Percentiles rank a stretch among this genome's conserved stretches.
These are phyloP conservation scores for Fusarium brachygibbosum DNA, from an alignment of 2,329 filamentous ascomycete species.

Conservation along the genomic window DNA sequence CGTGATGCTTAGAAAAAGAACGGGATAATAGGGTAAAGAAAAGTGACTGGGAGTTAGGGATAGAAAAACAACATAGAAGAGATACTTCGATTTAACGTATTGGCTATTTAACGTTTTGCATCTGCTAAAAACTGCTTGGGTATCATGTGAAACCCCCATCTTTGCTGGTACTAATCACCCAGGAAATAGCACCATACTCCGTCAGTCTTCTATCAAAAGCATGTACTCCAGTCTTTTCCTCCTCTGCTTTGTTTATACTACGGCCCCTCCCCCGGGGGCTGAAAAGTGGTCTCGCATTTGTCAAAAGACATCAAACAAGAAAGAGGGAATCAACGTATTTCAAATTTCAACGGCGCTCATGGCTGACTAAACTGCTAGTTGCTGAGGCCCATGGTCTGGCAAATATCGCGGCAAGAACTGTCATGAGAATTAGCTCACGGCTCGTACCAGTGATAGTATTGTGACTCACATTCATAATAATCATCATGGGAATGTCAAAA, in stretches of 20 bases:
- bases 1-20: conserved; percentile 42
- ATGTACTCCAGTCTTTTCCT: conserved; percentile 4
- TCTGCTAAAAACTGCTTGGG: conserved; percentile 39
- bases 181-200: conserved; percentile 26
- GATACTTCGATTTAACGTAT: conserved; percentile 20
- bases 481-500: conserved; percentile 98
- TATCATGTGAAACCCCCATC: conserved; percentile 43
- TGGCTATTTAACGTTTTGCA: conserved; percentile 38
- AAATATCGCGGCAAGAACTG: conserved; percentile 73
- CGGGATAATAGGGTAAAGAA: conserved; percentile 14
- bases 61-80: conserved; percentile 44
- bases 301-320: conserved; percentile 38
- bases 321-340: conserved; percentile 47
- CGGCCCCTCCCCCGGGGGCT: conserved; percentile 33
- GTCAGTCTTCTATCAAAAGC: conserved; percentile 25
- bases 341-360: conserved; percentile 13
- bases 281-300: conserved; percentile 28
- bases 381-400: conserved; percentile 68
- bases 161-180: conserved; percentile 21
- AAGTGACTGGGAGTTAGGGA: conserved; percentile 42
- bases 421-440: conserved; percentile 1
- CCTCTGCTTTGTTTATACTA: conserved; percentile 16
- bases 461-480: conserved; percentile 93
- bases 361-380: conserved; percentile 64
- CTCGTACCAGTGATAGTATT: too few relatives aligned